A percentile compares a stretch with the other conserved stretches of the same genome.
phyloP scores from a whole-genome alignment of 164 flowering plant species.

The Malania oleifera region DNA sequence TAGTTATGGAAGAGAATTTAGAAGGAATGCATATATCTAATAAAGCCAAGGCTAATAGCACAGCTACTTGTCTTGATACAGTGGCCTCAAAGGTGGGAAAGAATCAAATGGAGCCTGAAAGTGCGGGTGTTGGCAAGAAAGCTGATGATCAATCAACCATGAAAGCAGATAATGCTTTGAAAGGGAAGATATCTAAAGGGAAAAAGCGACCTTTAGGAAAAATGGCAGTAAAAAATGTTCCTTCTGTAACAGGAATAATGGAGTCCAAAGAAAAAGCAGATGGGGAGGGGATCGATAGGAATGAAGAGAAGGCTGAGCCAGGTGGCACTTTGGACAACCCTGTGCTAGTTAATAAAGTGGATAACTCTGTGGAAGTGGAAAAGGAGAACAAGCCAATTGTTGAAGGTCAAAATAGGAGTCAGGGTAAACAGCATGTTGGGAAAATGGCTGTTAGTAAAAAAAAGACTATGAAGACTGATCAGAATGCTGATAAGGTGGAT shows the following conservation, averaged over 20 bases:
- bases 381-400: conserved; percentile 43
- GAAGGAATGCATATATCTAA: conserved; percentile 3
- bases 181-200: conserved; percentile 13
- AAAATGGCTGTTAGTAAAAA: conserved; percentile 19
- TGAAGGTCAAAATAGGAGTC: conserved; percentile 15
- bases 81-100: neutral
- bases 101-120: conserved; percentile 11
- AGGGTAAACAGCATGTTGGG: conserved; percentile 13
- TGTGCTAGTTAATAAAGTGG: conserved; percentile 11
- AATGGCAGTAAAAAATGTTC: conserved; percentile 19
- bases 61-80: neutral
- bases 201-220: conserved; percentile 22
- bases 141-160: conserved; percentile 7
- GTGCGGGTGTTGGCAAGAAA: conserved; percentile 9
- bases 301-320: conserved; percentile 11
- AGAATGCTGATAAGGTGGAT: conserved; percentile 10
- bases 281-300: conserved; percentile 7
- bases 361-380: conserved; percentile 28
- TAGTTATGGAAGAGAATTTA: conserved; percentile 6
- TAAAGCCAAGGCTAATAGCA: neutral
- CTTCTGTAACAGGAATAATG: neutral
- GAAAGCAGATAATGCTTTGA: conserved; percentile 12
- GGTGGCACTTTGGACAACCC: conserved; percentile 15
- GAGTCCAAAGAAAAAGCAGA: conserved; percentile 13
- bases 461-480: conserved; percentile 8